Base-by-base conservation (phyloP, 2,329 filamentous ascomycete genomes). In the Dactylella cylindrospora region DNA sequence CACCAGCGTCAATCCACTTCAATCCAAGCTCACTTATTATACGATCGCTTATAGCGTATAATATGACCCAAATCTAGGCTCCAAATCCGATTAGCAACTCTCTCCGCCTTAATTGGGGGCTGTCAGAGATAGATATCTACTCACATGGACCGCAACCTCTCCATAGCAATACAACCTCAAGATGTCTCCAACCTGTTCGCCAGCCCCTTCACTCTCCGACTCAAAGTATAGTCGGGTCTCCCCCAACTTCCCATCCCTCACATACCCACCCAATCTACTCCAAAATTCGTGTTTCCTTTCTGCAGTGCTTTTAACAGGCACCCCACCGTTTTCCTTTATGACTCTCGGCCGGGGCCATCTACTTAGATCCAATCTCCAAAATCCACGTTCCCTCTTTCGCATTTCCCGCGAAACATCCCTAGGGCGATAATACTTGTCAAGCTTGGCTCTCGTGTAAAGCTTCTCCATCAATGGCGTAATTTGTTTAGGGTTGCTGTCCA, bases 21-120 rank as follows among this genome's bases (percentile, higher is more conserved):
- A 54, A 33, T 8, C 39, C 50, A 19, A 54, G 50, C 35, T 39
- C 50, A 5, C 39, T 45, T 9, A 45, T 33, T 29, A 45, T 45
- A 54, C 50, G 50, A 35, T 54, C 50, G 33, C 50, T 54, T 54
- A 54, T 54, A 39, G 50, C 50, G 32, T 54, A 54, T 26, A 54
- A 19, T 33, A 39, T 46, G 12, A 54, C 29, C 50, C 50, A 54
- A 15, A 54, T 29, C 50, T 54, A 36, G 5, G 17, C 9, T 25
- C 8, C 15, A 23, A 35, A 10, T 19, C 36, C 7, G 1, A 13
- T 54, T 46, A 45, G 32, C 13, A 39, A 23, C 3, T n/a, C 3
- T 5, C n/a, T n/a, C n/a, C n/a, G n/a, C n/a, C n/a, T n/a, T n/a
- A n/a, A n/a, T n/a, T n/a, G n/a, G n/a, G n/a, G n/a, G 13, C 1